Evolutionary conservation across 2,329 filamentous ascomycete genomes (phyloP).

Genomic region (Ophiobolus disseminans): DNA sequence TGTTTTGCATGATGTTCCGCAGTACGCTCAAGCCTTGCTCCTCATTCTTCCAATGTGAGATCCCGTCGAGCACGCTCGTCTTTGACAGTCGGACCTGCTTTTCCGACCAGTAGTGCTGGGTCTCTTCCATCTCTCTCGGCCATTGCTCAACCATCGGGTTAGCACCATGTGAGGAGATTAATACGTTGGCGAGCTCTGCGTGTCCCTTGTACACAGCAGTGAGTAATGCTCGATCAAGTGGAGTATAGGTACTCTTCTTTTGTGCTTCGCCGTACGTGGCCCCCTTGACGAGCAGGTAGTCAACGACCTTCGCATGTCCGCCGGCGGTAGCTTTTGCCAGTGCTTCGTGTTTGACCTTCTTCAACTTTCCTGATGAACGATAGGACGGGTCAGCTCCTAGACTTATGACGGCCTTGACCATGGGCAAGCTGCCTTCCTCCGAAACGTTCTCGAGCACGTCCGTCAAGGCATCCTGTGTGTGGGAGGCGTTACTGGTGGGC

Average conservation of each 20-base stretch:
- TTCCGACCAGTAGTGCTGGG: slow-evolving; percentile 27
- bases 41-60: slow-evolving; percentile 23
- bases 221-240: slow-evolving; percentile 19
- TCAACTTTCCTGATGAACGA: slow-evolving; percentile 14
- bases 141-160: slow-evolving; percentile 27
- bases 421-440: slow-evolving; percentile 19
- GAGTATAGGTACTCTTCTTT: slow-evolving; percentile 14
- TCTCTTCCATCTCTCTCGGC: slow-evolving; percentile 25
- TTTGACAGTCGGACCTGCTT: slow-evolving; percentile 20
- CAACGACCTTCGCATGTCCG: slow-evolving; percentile 20
- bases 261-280: slow-evolving; percentile 22
- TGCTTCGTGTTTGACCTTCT: slow-evolving; percentile 25
- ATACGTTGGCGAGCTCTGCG: slow-evolving; percentile 18
- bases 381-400: slow-evolving; percentile 17
- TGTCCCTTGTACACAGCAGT: slow-evolving; percentile 25
- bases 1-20: slow-evolving; percentile 22
- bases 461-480: slow-evolving; percentile 13
- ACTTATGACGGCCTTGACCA: slow-evolving; percentile 20
- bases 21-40: slow-evolving; percentile 21
- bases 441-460: slow-evolving; percentile 23
- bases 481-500: slow-evolving; percentile 1
- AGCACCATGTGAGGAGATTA: slow-evolving; percentile 21
- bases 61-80: slow-evolving; percentile 23
- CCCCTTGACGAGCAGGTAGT: slow-evolving; percentile 21
- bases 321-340: slow-evolving; percentile 20